Evolutionary conservation across 139 green algal species (phyloP), one percentile per base, ranked within the genome.

Genomic region (Prasinococcaceae sp.): DNA sequence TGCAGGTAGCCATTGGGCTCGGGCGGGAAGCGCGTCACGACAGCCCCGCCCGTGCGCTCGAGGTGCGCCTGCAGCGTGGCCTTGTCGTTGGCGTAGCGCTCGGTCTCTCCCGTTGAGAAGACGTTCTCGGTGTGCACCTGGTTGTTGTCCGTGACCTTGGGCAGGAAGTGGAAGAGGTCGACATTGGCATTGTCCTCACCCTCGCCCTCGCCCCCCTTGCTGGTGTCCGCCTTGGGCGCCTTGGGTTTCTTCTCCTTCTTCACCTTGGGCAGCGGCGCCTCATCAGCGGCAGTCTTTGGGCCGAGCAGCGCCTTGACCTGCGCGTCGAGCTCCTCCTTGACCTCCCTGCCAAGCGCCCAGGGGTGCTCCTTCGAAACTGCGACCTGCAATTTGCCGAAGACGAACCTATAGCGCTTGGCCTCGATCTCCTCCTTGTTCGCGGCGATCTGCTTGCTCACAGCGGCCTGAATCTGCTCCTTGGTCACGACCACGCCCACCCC

Each of bases 1-100:
- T 92, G 82, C 27, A 90, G 69, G 65, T 92, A 92, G 25, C 82
- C 82, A 53, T 92, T 92, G 36, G 92, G 92, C 70, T 99, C 92
- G 0, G 92, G 92, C 0, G 92, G 92, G 58, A 99, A 99, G n/a
- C 92, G 77, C 1, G 92, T 96, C 5, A 87, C 50, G 29, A 94
- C 76, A 60, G 52, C 78, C 30, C 92, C 86, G 9, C 84, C 84
- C 3, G 86, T 98, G 3, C 37, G 40, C 23, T 33, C 46, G 36
- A 97, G 58, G 61, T 97, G 85, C 43, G 52, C 30, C n/a, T 63
- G 60, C 32, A 98, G 80, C 60, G 76, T 53, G 35, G 79, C 75
- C 3, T 70, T 36, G 3, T 72, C 79, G 81, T 98, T 96, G 52
- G 75, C 63, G 19, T 95, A 83, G 53, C 74, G 72, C 82, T 90